Percentiles rank a stretch among this genome's conserved stretches.
These are phyloP conservation scores for Purpureocillium lavendulum DNA, from an alignment of 2,329 filamentous ascomycete species.

Conservation along the genomic window DNA sequence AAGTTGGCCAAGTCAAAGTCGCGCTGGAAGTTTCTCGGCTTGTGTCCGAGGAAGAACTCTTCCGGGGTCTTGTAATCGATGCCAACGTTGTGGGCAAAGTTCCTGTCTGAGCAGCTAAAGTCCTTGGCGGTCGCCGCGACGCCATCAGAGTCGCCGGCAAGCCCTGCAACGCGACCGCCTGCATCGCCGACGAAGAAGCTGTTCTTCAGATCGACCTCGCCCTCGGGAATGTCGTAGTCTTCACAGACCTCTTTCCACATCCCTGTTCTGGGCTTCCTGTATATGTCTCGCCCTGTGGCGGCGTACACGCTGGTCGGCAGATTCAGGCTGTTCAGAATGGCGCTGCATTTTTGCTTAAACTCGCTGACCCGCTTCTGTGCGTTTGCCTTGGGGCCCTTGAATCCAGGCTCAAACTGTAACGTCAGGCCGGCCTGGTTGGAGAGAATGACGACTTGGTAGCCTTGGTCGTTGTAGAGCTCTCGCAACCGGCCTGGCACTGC, in stretches of 20 bases:
- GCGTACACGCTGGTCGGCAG: constrained; percentile 77
- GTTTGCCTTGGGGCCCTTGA: constrained; percentile 48
- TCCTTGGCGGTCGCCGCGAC: constrained; percentile 35
- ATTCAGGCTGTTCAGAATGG: constrained; percentile 62
- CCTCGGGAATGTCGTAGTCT: constrained; percentile 50
- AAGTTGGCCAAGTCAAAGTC: constrained; percentile 63
- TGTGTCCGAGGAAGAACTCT: constrained; percentile 73
- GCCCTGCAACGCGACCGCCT: constrained; percentile 44
- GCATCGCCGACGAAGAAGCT: constrained; percentile 92
- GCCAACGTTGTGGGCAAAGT: constrained; percentile 79
- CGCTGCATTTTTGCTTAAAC: constrained; percentile 75
- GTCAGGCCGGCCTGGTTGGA: constrained; percentile 85
- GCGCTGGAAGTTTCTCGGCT: constrained; percentile 56
- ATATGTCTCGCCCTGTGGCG: constrained; percentile 73
- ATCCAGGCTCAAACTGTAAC: constrained; percentile 65
- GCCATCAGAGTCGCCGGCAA: constrained; percentile 13
- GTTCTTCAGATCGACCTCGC: constrained; percentile 55
- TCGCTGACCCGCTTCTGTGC: constrained; percentile 56
- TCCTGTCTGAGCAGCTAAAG: constrained; percentile 61
- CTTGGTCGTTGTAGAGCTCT: constrained; percentile 58
- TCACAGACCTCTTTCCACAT: constrained; percentile 69
- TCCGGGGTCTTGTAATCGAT: constrained; percentile 81
- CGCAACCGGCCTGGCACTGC: constrained; percentile 60
- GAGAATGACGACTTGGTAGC: constrained; percentile 68
- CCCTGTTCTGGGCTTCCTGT: constrained; percentile 76